phyloP scores from a whole-genome alignment of 768 basidiomycete species.

The button mushroom (Agaricus bisporus) region DNA sequence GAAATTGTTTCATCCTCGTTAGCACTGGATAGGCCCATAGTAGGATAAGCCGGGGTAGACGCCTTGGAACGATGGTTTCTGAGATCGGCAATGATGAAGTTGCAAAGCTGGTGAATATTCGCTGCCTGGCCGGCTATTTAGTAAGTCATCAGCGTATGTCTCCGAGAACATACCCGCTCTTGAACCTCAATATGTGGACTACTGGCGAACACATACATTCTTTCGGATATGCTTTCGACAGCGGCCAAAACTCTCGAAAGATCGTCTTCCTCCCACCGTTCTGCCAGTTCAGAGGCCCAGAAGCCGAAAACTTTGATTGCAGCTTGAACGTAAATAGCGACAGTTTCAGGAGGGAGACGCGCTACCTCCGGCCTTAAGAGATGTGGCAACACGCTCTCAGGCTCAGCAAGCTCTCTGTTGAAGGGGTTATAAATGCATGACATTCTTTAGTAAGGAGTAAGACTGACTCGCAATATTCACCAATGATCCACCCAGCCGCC shows the following conservation, averaged over 20 bases:
- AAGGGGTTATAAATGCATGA: slow-evolving; percentile 1
- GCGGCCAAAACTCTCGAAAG: slow-evolving; percentile 56
- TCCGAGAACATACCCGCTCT: slow-evolving; percentile 63
- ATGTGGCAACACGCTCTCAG: slow-evolving; percentile 65
- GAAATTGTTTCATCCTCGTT: slow-evolving; percentile 30
- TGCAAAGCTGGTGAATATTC: slow-evolving; percentile 68
- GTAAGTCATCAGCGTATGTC: neutral
- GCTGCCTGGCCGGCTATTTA: slow-evolving; percentile 51
- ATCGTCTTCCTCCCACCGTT: slow-evolving; percentile 70
- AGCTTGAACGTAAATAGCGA: slow-evolving; percentile 78
- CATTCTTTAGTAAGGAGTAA: neutral
- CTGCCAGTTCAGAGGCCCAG: slow-evolving; percentile 74
- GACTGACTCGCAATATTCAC: slow-evolving; percentile 86
- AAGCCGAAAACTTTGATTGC: slow-evolving; percentile 81
- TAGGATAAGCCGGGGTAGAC: slow-evolving; percentile 22
- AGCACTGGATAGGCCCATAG: slow-evolving; percentile 27
- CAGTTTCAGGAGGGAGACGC: slow-evolving; percentile 54
- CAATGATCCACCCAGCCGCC: slow-evolving; percentile 96
- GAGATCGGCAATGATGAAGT: slow-evolving; percentile 72
- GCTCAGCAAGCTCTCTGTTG: slow-evolving; percentile 69
- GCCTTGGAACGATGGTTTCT: slow-evolving; percentile 42
- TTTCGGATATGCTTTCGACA: slow-evolving; percentile 55
- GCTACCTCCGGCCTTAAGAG: slow-evolving; percentile 57
- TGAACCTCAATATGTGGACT: slow-evolving; percentile 83
- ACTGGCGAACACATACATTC: slow-evolving; percentile 51